A percentile compares a stretch with the other conserved stretches of the same genome.
Evolutionary conservation across 108 stramenopile species (phyloP).

Genomic region (Phaeodactylum tricornutum): DNA sequence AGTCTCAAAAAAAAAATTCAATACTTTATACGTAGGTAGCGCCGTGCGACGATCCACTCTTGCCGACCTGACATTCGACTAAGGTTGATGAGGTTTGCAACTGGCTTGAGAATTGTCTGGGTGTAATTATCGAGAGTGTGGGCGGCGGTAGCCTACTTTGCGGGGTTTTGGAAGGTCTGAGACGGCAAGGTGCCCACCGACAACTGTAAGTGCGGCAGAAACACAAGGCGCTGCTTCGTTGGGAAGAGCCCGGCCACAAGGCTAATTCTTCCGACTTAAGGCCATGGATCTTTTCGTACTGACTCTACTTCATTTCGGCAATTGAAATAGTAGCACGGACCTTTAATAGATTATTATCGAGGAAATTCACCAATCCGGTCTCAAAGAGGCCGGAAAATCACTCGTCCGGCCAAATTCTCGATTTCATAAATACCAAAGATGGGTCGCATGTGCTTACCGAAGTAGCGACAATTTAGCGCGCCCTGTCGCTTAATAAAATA

Average conservation of each 20-base stretch:
- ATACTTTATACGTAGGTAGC: conserved; percentile 33
- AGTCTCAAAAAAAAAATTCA: conserved; percentile 26
- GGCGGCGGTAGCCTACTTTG: conserved; percentile 86
- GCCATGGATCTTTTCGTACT: conserved; percentile 61
- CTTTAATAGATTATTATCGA: too few relatives aligned
- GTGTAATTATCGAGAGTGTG: conserved; percentile 70
- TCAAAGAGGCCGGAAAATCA: too few relatives aligned
- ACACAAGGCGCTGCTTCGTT: conserved; percentile 85
- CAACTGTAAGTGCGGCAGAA: conserved; percentile 74
- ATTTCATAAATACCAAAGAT: too few relatives aligned
- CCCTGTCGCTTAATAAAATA: too few relatives aligned
- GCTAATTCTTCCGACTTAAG: conserved; percentile 30
- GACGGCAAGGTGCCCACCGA: conserved; percentile 24
- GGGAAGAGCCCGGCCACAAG: conserved; percentile 30
- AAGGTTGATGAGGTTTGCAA: conserved; percentile 74
- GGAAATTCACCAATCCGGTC: too few relatives aligned
- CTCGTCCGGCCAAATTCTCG: too few relatives aligned
- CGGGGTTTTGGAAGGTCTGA: conserved; percentile 77
- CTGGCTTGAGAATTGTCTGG: conserved; percentile 25
- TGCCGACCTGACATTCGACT: conserved; percentile 87
- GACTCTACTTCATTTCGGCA: conserved; percentile 33
- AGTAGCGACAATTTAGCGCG: conserved; percentile 60
- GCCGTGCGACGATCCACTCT: conserved; percentile 78
- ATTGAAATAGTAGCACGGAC: too few relatives aligned
- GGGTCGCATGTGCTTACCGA: conserved; percentile 65